Percentiles rank a stretch among this genome's conserved stretches.
Evolutionary conservation across 1,284 basidiomycete species (phyloP).

Genomic region (Leccinum ambiguum): DNA sequence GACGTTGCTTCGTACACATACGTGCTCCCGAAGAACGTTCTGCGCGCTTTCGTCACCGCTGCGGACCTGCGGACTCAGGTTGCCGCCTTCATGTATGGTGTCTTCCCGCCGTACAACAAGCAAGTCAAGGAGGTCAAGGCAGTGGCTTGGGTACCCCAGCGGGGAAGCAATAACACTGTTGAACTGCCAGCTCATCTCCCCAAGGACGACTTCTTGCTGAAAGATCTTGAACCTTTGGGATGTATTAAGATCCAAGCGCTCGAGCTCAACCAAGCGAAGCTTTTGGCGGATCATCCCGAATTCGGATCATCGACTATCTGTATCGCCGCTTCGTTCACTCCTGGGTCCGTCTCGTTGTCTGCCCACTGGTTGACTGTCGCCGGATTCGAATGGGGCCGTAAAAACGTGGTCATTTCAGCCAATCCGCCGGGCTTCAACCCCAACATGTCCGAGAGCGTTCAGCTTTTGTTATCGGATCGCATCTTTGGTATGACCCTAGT

Average conservation of each 20-base stretch:
- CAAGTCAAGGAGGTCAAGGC: conserved; percentile 99
- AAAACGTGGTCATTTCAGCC: conserved; percentile 56
- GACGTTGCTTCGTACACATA: conserved; percentile 94
- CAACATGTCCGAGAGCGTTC: conserved; percentile 96
- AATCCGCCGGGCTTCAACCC: conserved; percentile 93
- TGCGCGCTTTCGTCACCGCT: conserved; percentile 93
- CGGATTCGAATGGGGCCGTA: too few species aligned
- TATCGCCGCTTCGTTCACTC: conserved; percentile 94
- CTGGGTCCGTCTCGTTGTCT: conserved; percentile 88
- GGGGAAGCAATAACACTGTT: conserved; percentile 92
- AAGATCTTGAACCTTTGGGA: conserved; percentile 94
- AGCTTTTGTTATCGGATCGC: conserved; percentile 92
- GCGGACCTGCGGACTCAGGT: conserved; percentile 96
- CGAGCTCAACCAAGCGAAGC: conserved; percentile 91
- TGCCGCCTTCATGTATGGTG: conserved; percentile 92
- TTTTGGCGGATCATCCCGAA: conserved; percentile 95
- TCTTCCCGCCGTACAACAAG: conserved; percentile 93
- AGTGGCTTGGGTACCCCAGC: conserved; percentile 93
- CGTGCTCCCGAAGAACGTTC: conserved; percentile 96
- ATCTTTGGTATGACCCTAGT: conserved; percentile 90
- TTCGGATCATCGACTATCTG: conserved; percentile 95
- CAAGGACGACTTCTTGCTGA: conserved; percentile 91
- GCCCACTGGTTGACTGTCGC: too few species aligned
- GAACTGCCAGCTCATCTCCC: conserved; percentile 88
- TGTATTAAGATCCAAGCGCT: conserved; percentile 97